Percentiles rank a stretch among this genome's conserved stretches.
phyloP scores from a whole-genome alignment of 2,329 filamentous ascomycete species.

The Dissoconium aciculare region DNA sequence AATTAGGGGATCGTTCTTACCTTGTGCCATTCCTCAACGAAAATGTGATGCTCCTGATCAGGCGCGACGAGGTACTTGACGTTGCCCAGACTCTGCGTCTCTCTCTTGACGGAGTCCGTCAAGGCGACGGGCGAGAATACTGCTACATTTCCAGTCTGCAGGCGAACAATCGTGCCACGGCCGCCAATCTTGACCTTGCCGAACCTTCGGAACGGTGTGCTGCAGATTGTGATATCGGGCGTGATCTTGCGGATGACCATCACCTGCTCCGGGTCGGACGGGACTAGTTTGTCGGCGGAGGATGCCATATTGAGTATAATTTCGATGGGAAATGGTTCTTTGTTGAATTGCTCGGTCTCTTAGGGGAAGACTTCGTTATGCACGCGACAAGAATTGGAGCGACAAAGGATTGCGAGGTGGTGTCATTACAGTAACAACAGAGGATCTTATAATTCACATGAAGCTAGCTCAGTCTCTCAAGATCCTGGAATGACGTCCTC shows the following conservation, averaged over 20 bases:
- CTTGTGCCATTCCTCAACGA: constrained; percentile 68
- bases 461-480: no score
- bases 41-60: constrained; percentile 91
- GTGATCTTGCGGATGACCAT: constrained; percentile 84
- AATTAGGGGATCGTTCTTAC: no score
- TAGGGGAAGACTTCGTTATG: no score
- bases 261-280: constrained; percentile 57
- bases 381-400: no score
- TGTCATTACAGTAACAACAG: no score
- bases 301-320: constrained; percentile 24
- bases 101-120: constrained; percentile 57
- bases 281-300: constrained; percentile 25
- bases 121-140: constrained; percentile 86
- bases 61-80: constrained; percentile 76
- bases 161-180: constrained; percentile 69
- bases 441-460: no score
- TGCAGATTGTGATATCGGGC: constrained; percentile 62
- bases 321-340: no score
- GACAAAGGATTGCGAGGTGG: no score
- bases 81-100: constrained; percentile 42
- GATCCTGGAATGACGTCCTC: no score
- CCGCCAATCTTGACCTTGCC: constrained; percentile 72
- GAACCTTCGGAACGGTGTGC: constrained; percentile 70
- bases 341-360: no score
- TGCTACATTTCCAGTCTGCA: constrained; percentile 62